Evolutionary conservation across 2,329 filamentous ascomycete species (phyloP), one percentile per base, ranked within the genome.

Genomic region (Trichophyton benhamiae): DNA sequence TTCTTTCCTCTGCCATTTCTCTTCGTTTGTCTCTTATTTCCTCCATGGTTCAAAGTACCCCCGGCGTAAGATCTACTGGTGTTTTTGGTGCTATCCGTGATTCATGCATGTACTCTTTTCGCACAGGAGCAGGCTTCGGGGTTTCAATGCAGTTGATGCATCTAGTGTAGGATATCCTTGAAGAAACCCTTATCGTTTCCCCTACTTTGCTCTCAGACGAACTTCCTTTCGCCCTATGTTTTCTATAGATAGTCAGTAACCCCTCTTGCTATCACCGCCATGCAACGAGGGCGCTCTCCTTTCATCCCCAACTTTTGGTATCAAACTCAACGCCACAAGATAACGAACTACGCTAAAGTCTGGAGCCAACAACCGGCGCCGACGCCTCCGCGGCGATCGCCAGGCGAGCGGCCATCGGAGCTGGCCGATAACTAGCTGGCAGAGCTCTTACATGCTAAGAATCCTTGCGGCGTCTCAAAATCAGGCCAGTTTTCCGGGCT

Each of bases 371-470:
- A 27, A 38, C 27, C 1, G 52, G 25, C n/a, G 27, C 27, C 33
- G 52, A 17, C 52, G 52, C 17, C 11, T n/a, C 49, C 22, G 52
- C 52, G 52, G 52, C 52, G 52, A 36, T 55, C 52, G 20, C 57
- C 57, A 58, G 22, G 33, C 1, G 9, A n/a, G 53, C 57, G 57
- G 57, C n/a, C 57, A 42, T 58, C 57, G 57, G 57, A 58, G 57
- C 57, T 58, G 57, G 57, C 57, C 57, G 57, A 58, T 20, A 7
- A 13, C 20, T 17, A 17, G 27, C 27, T 3, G 25, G 30, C 52
- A 36, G 15, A 52, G 46, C 46, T 52, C 20, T 22, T 11, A 9
- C 46, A 13, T 15, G n/a, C 15, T 44, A 2, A 11, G 17, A 22
- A 52, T 20, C 46, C 48, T 25, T 53, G 48, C 27, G 48, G n/a